Base-by-base conservation (phyloP, 2,329 filamentous ascomycete genomes). In the Phyllachora maydis region DNA sequence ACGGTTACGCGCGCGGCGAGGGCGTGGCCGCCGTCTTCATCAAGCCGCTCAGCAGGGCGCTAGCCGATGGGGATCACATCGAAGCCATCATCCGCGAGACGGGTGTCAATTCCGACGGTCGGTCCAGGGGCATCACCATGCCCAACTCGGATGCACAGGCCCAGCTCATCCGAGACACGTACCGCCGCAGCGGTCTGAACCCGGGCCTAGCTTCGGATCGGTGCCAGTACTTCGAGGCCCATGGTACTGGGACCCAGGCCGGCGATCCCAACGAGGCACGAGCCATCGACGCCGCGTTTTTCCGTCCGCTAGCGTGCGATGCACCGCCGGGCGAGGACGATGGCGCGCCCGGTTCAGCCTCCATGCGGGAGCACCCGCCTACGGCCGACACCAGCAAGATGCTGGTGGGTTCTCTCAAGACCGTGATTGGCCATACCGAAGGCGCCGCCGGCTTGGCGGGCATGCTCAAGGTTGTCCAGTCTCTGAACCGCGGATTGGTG, bases 1-100 rank as follows among this genome's bases (percentile, higher is more conserved):
- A 64, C 28, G 65, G 65, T 1, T 70, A 68, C 31, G 59, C 52
- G 1, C 50, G 63, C n/a, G 64, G 61, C 9, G 64, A 69, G 33
- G 65, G 63, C 3, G 37, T 56, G 8, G 56, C 47, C 0, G 47
- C 52, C 6, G 20, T 68, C 3, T 37, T 66, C 4, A 34, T 69
- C 11, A 68, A 68, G 38, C 49, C 47, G 0, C 39, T 56, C 13
- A 52, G 49, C 16, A 48, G 47, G 18, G 65, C 65, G 1, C 28
- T 69, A 6, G 41, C 42, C 4, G 60, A 63, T 23, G 56, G 57
- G 4, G 52, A 56, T 24, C 23, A 28, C 1, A 56, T 63, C 19
- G 39, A 51, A 16, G 50, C 46, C 11, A 35, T 63, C 22, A 51
- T 65, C 21, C 50, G 57, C 4, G 52, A 52, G 20, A 56, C 53